Evolutionary conservation across 2,329 filamentous ascomycete genomes (phyloP).

Genomic region (Xylaria hypoxylon): DNA sequence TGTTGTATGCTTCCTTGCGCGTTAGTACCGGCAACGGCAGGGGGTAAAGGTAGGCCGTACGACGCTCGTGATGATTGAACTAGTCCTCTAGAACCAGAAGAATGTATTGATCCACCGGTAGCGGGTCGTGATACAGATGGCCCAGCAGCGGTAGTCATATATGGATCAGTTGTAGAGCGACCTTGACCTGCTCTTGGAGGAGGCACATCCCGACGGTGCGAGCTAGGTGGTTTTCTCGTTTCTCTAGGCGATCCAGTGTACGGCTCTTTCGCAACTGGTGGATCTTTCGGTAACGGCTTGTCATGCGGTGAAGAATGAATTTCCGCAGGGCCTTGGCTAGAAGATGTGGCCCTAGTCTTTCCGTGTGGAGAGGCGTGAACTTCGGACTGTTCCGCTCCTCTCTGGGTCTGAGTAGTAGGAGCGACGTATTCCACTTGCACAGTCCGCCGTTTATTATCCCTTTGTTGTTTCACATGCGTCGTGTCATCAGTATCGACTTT

Average conservation of each 20-base stretch:
- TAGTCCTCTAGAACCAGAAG: constrained; percentile 73
- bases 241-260: constrained; percentile 53
- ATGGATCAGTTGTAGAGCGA: constrained; percentile 66
- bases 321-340: constrained; percentile 65
- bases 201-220: constrained; percentile 61
- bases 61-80: constrained; percentile 68
- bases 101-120: constrained; percentile 84
- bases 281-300: constrained; percentile 71
- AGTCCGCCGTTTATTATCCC: constrained; percentile 91
- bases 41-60: constrained; percentile 89
- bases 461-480: constrained; percentile 70
- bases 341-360: constrained; percentile 64
- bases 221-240: constrained; percentile 59
- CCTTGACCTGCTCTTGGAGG: constrained; percentile 62
- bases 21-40: constrained; percentile 88
- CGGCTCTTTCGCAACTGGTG: constrained; percentile 60
- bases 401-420: constrained; percentile 84
- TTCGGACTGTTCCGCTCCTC: constrained; percentile 65
- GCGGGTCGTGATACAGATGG: constrained; percentile 70
- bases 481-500: constrained; percentile 76
- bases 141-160: constrained; percentile 62
- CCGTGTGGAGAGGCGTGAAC: constrained; percentile 46
- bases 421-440: constrained; percentile 98
- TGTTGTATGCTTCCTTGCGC: constrained; percentile 91
- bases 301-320: constrained; percentile 58